These are phyloP conservation scores for Paspalum vaginatum DNA, from an alignment of 176 grass and related monocot genomes.

Conservation along the genomic window DNA sequence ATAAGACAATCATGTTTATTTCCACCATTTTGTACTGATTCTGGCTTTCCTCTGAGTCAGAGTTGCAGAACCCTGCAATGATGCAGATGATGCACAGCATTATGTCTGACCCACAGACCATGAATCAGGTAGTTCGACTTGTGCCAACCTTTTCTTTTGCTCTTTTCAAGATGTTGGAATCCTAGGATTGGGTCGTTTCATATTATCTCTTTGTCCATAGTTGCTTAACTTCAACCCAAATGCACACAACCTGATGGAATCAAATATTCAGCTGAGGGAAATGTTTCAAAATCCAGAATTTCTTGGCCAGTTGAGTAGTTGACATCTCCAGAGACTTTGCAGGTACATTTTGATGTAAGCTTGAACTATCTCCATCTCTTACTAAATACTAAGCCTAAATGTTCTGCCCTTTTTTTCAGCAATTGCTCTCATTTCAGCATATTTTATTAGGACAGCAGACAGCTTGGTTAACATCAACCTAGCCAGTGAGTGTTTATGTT, in stretches of 20 bases:
- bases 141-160: slow-evolving; percentile 13
- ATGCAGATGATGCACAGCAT: slow-evolving; percentile 96
- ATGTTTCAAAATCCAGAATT: slow-evolving; percentile 96
- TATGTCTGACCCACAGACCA: slow-evolving; percentile 86
- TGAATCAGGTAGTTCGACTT: slow-evolving; percentile 72
- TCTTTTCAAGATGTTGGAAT: slow-evolving; percentile 23
- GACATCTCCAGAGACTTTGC: slow-evolving; percentile 86
- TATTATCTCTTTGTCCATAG: slow-evolving; percentile 51
- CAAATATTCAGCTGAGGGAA: slow-evolving; percentile 85
- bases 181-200: slow-evolving; percentile 10
- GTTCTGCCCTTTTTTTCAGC: slow-evolving; percentile 45
- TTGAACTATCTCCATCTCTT: background rate
- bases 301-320: slow-evolving; percentile 87
- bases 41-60: background rate
- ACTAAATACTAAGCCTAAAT: slow-evolving; percentile 15
- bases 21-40: slow-evolving; percentile 4
- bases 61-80: slow-evolving; percentile 60
- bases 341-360: slow-evolving; percentile 47
- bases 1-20: slow-evolving; percentile 8
- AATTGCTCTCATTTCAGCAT: slow-evolving; percentile 88
- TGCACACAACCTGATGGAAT: slow-evolving; percentile 80
- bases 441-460: slow-evolving; percentile 64
- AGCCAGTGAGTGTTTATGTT: slow-evolving; percentile 68
- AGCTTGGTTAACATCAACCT: slow-evolving; percentile 66
- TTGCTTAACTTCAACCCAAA: slow-evolving; percentile 80